Conservation (phyloP, 2,329 filamentous ascomycete genomes). For the Aspergillus glaucus region DNA sequence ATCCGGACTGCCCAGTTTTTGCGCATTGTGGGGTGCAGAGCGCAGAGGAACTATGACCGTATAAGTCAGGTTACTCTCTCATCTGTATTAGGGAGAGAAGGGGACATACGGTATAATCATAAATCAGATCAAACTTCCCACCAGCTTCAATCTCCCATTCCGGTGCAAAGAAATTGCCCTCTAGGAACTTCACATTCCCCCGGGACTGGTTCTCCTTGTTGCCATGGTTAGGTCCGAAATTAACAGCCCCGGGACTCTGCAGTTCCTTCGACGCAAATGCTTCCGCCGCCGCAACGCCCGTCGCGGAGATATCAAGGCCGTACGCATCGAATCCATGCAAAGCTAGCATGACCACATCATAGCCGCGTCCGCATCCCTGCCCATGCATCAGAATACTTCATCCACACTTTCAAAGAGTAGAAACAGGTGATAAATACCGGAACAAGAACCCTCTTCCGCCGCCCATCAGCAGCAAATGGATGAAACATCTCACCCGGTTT, state of each 20-base stretch:
- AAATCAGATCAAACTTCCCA: slow-evolving; percentile 58
- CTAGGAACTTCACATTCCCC: neutral
- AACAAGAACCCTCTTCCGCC: slow-evolving; percentile 22
- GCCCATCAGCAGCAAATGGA: slow-evolving; percentile 12
- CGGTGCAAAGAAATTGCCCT: slow-evolving; percentile 52
- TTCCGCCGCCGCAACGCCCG: slow-evolving; percentile 15
- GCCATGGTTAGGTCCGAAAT: slow-evolving; percentile 9
- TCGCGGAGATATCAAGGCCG: slow-evolving; percentile 25
- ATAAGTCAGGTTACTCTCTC: neutral
- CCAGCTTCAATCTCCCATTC: slow-evolving; percentile 43
- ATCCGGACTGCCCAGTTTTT: slow-evolving; percentile 51
- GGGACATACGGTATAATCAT: slow-evolving; percentile 55
- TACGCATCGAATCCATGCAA: slow-evolving; percentile 26
- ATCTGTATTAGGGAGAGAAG: neutral
- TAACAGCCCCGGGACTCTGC: slow-evolving; percentile 8
- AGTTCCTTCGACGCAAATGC: slow-evolving; percentile 16
- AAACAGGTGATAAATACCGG: slow-evolving; percentile 13
- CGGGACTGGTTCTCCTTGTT: neutral
- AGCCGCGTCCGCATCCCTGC: slow-evolving; percentile 30
- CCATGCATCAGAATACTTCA: neutral
- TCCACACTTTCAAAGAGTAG: neutral
- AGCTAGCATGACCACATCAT: slow-evolving; percentile 27
- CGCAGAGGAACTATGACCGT: slow-evolving; percentile 53
- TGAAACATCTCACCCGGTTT: slow-evolving; percentile 8
- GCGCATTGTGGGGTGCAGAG: slow-evolving; percentile 49